Evolutionary conservation across 2,329 filamentous ascomycete genomes (phyloP), one percentile per base, ranked within the genome.

Genomic region (Nemania bipapillata): DNA sequence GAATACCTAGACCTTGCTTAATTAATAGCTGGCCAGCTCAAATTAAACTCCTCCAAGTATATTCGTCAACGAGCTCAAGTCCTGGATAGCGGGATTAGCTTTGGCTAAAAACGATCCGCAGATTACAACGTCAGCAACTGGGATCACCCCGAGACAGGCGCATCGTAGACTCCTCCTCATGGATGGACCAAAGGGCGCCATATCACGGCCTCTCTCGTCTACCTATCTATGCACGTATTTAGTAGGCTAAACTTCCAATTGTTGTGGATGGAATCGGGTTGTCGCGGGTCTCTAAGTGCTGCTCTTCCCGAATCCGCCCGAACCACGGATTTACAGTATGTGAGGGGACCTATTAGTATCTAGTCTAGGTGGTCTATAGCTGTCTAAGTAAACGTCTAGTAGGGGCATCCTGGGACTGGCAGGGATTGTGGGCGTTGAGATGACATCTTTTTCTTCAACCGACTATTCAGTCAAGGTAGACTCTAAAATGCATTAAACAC

Each of bases 261-360:
- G 28, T 17, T 35, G 37, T 58, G 35, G 37, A 62, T 17, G 17
- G 26, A 32, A 24, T 63, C 32, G 49, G 49, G 40, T 64, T 54
- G 49, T 42, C 17, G 30, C 47, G 24, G 47, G 58, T 12, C 54
- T 57, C 50, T 35, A 20, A 26, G 56, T 17, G 54, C 30, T 55
- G 15, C 30, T 40, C 20, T 56, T 42, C 55, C 63, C 57, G 63
- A 42, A 49, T 62, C 50, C 28, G 50, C 50, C 63, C 57, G 50
- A 56, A 40, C 40, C 56, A 45, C 24, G 28, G 20, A 50, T 22
- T 24, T 12, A 22, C n/a, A 9, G 30, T 9, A 9, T 32, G 30
- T 49, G 42, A 24, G 24, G 22, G 30, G 20, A 24, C 47, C 42
- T 49, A 24, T 59, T 49, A 28, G 22, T 42, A 42, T 64, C 30